Evolutionary conservation across 345 rosid genomes (phyloP), one percentile per base, ranked within the genome.

Genomic region (Dimocarpus longan): DNA sequence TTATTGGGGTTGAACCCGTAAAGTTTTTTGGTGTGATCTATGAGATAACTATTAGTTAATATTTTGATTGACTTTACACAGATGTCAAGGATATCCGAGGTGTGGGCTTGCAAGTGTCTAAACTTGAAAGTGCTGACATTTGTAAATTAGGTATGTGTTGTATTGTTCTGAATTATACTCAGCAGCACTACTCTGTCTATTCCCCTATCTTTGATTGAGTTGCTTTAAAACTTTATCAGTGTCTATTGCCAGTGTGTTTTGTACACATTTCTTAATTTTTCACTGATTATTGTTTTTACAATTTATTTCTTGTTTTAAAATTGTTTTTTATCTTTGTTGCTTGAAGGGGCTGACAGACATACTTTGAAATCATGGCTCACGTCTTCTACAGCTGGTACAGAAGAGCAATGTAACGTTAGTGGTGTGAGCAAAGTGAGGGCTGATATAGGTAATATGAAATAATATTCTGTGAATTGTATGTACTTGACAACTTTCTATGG

Each of bases 51-150:
- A 10, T 74, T 6, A 26, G 6, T 60, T 72, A 54, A 66, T 24
- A 19, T 68, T 75, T 78, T 74, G 68, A 26, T 71, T 48, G 19
- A 67, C 62, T 64, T 57, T 59, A 48, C 63, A 32, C 80, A 92
- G 99, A 95, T 89, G 90, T 89, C 52, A 88, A 82, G 90, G 99
- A 92, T 43, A 87, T 95, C 52, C 93, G 98, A 16, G 99, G 98
- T 70, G 87, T 95, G 82, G 98, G 99, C 87, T 89, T 95, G 92
- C 98, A 93, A 89, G 98, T 95, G 78, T 88, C 98, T 62, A 93
- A 88, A 88, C 96, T 95, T 84, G 97, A 93, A 81, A 85, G 83
- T 86, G 88, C 85, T 11, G 92, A 91, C 77, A 76, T 85, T 80
- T 80, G 82, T 64, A 89, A 87, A 79, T 87, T 87, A 89, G 97